A percentile compares a stretch with the other conserved stretches of the same genome.
These are phyloP conservation scores for Radiomyces spectabilis DNA, from an alignment of 192 early-diverging fungal genomes.

Conservation along the genomic window DNA sequence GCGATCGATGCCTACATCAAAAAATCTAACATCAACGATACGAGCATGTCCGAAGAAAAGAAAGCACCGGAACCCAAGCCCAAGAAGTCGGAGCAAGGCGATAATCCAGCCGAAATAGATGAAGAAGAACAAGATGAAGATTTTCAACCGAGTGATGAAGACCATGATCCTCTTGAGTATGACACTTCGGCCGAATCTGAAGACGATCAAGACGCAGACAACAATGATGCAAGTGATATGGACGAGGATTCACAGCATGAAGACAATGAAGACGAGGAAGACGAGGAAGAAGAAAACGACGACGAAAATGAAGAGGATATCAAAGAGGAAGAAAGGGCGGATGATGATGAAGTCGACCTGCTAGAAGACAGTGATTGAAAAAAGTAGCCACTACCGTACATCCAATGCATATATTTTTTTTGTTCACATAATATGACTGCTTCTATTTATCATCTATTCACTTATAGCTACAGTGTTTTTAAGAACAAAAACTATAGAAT, in stretches of 20 bases:
- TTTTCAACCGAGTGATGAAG: conserved; percentile 14
- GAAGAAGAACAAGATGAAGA: conserved; percentile 26
- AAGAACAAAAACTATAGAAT: too few species aligned
- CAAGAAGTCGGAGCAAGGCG: not conserved
- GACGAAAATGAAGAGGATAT: too few species aligned
- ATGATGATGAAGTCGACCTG: too few species aligned
- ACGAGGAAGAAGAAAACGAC: not conserved
- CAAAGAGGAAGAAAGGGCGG: too few species aligned
- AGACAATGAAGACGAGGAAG: conserved; percentile 1
- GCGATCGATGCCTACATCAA: conserved; percentile 28
- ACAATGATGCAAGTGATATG: not conserved
- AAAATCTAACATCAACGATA: conserved; percentile 18
- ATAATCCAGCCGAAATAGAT: conserved; percentile 12
- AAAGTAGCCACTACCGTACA: too few species aligned
- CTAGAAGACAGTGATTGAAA: too few species aligned
- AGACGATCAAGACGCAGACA: conserved; percentile 9
- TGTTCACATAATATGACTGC: too few species aligned
- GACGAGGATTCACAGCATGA: conserved; percentile 1
- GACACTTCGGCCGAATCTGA: conserved; percentile 11
- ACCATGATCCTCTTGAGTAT: conserved; percentile 17
- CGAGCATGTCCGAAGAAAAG: conserved; percentile 21
- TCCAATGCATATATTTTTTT: too few species aligned
- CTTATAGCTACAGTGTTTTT: too few species aligned
- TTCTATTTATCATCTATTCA: too few species aligned
- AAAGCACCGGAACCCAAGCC: conserved; percentile 4